Base-by-base conservation (phyloP, 1,284 basidiomycete species). In the Wolfiporia cocos region DNA sequence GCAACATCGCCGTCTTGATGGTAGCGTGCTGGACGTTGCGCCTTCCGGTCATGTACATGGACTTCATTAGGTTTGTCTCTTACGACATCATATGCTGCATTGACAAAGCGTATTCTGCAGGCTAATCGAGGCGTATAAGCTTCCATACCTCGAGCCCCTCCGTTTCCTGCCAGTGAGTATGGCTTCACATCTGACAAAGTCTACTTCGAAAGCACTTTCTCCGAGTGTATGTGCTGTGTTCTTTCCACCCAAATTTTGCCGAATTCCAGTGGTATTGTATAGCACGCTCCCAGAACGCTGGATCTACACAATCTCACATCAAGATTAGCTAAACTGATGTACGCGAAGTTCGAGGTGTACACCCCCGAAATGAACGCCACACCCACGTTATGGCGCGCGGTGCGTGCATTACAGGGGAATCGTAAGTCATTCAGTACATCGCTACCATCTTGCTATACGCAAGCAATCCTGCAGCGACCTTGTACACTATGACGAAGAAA, bases 71-170 rank as follows among this genome's bases (percentile, higher is more conserved):
- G 91, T 87, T 54, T 58, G 48, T n/a, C n/a, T n/a, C n/a, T n/a
- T n/a, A n/a, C 12, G 14, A 24, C 12, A 6, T 23, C 17, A 3
- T 18, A 11, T 10, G 9, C n/a, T 11, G 6, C 12, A 6, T 5
- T 35, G 32, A 18, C 17, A 2, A 11, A 33, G 19, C 11, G 22
- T 22, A 12, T 23, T 22, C 11, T 26, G 32, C 43, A 91, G 87
- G 39, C 63, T 82, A 42, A 78, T 93, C 34, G 83, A 91, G 51
- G 66, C 67, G 18, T 83, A 86, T 55, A 68, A 78, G 23, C 68
- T 97, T 29, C 92, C 92, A 0, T 96, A 92, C 64, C 70, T 97
- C 35, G 85, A 93, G 53, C 75, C 81, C 26, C 62, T 81, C 21
- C 73, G 77, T 14, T 58, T 76, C 24, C 65, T 96, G 2, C 89